Evolutionary conservation across 2,329 filamentous ascomycete species (phyloP), one percentile per base, ranked within the genome.

Genomic region (Ilyonectria sp.): DNA sequence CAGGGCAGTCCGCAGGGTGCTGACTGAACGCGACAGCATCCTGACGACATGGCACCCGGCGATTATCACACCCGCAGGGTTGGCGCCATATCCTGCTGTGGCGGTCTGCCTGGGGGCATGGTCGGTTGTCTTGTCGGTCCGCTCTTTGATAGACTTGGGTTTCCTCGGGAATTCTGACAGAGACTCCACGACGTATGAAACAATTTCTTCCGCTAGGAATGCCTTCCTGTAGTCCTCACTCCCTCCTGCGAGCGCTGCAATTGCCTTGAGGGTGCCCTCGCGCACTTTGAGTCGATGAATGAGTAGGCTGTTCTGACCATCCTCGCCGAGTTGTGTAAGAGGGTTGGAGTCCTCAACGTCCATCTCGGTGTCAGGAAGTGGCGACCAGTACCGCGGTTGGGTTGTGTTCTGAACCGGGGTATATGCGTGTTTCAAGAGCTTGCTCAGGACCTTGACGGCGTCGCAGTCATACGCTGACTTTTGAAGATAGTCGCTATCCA

Each of bases 151-250:
- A 19, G 76, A 79, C 33, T 79, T 82, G 0, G 87, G 86, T 69
- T 86, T 88, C 33, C 82, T 79, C n/a, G 86, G 86, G 33, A 88
- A 91, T 60, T 82, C 80, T 2, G 77, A 81, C 50, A 98, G 86
- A 1, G 94, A 96, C 74, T 97, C 93, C 47, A 97, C 92, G 58
- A 98, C 91, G 77, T 92, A 94, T 1, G 90, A 87, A 50, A 97
- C 86, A 56, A 93, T 89, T n/a, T 94, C 94, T 73, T 93, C 90
- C 26, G 95, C 92, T 59, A 96, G 92, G 53, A 98, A 88, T 0
- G 88, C 87, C 77, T 97, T 97, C 49, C 95, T 88, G 76, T 95
- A 94, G 26, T 93, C 90, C 73, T 98, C 94, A 75, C 94, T 94
- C 73, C 92, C 92, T 3, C 93, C 90, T 2, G 93, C 90, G 57